Base-by-base conservation (phyloP, 139 green algal genomes). In the Chlamydomonas sphaeroides region DNA sequence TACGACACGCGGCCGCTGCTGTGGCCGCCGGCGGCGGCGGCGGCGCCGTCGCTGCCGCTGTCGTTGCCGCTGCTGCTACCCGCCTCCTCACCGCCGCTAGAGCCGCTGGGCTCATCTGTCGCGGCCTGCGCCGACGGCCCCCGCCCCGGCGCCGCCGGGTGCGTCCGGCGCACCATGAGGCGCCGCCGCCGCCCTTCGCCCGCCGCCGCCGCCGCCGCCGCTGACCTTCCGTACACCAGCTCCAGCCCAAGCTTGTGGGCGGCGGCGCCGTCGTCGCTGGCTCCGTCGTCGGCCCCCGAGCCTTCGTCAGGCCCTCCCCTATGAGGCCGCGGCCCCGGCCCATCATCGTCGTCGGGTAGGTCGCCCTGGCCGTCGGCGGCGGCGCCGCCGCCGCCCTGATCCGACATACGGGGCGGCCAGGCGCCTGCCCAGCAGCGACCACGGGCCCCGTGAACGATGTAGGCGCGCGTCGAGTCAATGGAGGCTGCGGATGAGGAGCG, bases 401-500 rank as follows among this genome's bases (percentile, higher is more conserved):
- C 45, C 11, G 45, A 53, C 11, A 10, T 14, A 53, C 59, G 61
- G 14, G 15, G 15, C 65, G 14, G 65, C 65, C 65, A 42, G 6
- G 35, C 65, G 17, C 68, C 26, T n/a, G 11, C 33, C 42, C 42
- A 61, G 42, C 42, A 28, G 68, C 68, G 68, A 41, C 41, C 45
- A 17, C 45, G 26, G 48, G 45, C 48, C 23, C 42, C 39, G n/a
- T 79, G 71, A 10, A 79, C 71, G 51, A 79, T 79, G 49, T 53
- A 66, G 7, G 71, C 71, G 2, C 26, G 71, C 1, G 71, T 79
- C 28, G 71, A 79, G 71, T 51, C 69, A n/a, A 78, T 10, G 48
- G 69, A 78, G 32, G 45, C 36, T 15, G 4, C 26, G 56, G 69
- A 77, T 5, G 49, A 65, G 32, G 70, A 10, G 28, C 71, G 49